Percentiles rank a stretch among this genome's conserved stretches.
phyloP scores from a whole-genome alignment of 148 eudicot species.

The Arbutus unedo region DNA sequence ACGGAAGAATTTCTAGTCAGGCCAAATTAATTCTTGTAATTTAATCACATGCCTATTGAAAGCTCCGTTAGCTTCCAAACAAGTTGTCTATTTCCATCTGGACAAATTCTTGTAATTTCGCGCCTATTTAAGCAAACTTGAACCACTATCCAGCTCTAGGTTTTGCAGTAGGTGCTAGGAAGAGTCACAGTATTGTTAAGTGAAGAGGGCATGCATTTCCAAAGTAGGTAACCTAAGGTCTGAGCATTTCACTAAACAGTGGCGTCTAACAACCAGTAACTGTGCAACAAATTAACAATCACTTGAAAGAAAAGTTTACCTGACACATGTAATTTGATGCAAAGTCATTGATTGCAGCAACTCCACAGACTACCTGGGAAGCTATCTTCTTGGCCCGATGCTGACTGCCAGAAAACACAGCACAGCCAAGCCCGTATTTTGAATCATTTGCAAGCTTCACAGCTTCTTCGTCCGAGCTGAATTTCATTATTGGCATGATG shows the following conservation, averaged over 20 bases:
- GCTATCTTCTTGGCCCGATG: constrained; percentile 73
- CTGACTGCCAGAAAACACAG: constrained; percentile 93
- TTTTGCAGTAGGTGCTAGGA: not conserved
- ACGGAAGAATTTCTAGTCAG: too few relatives aligned
- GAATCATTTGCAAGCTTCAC: constrained; percentile 92
- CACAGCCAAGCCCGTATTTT: constrained; percentile 95
- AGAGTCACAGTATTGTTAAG: not conserved
- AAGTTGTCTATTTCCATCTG: too few relatives aligned
- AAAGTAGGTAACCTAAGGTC: not conserved
- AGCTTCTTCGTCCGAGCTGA: constrained; percentile 85
- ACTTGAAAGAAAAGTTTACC: constrained; percentile 39
- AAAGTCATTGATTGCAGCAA: constrained; percentile 91
- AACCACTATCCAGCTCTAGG: not conserved
- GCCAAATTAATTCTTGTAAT: too few relatives aligned
- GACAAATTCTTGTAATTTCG: not conserved
- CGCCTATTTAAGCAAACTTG: not conserved
- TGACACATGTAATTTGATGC: constrained; percentile 97
- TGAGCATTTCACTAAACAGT: not conserved
- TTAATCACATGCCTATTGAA: too few relatives aligned
- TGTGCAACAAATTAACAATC: not conserved
- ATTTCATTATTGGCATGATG: constrained; percentile 94
- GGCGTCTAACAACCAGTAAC: not conserved
- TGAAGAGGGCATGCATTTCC: not conserved
- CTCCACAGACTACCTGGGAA: constrained; percentile 82
- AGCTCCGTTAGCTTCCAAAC: too few relatives aligned